A percentile compares a stretch with the other conserved stretches of the same genome.
Conservation (phyloP, 164 flowering plant species). For the Platanus orientalis region DNA sequence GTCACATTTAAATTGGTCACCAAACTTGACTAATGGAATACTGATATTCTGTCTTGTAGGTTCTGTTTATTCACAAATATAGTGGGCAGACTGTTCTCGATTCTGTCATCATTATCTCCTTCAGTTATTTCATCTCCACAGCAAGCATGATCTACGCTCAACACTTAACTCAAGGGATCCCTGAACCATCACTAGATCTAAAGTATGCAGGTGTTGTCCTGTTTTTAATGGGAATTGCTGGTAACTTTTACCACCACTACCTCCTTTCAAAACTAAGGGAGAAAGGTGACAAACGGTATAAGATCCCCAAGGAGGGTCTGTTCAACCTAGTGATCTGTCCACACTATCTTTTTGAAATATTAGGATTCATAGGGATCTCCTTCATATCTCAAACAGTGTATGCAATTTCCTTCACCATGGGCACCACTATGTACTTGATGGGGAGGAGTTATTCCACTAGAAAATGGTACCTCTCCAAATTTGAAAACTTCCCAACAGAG, state of each 20-base stretch:
- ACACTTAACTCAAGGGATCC: constrained; percentile 27
- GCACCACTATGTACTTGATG: constrained; percentile 37
- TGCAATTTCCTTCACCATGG: constrained; percentile 33
- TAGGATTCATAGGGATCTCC: constrained; percentile 43
- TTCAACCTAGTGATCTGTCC: constrained; percentile 62
- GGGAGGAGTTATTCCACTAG: constrained; percentile 66
- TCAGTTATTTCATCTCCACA: constrained; percentile 35
- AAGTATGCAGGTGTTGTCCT: constrained; percentile 37
- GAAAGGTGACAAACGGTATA: constrained; percentile 40
- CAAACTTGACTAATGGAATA: too few relatives aligned
- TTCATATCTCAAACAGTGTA: constrained; percentile 56
- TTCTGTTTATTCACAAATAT: constrained; percentile 58
- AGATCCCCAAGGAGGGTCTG: constrained; percentile 63
- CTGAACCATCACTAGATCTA: constrained; percentile 44
- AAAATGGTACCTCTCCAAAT: constrained; percentile 65
- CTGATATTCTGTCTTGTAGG: constrained; percentile 32
- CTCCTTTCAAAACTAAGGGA: constrained; percentile 48
- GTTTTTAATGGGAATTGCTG: constrained; percentile 49
- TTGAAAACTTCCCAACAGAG: too few relatives aligned
- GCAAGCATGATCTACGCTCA: constrained; percentile 45
- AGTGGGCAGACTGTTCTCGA: constrained; percentile 52
- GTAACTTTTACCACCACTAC: constrained; percentile 69
- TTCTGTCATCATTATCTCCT: constrained; percentile 27
- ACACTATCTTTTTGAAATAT: constrained; percentile 65
- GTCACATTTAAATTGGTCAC: too few relatives aligned